Conservation (phyloP, 106 monocot species). For the Dactylorhiza incarnata region DNA sequence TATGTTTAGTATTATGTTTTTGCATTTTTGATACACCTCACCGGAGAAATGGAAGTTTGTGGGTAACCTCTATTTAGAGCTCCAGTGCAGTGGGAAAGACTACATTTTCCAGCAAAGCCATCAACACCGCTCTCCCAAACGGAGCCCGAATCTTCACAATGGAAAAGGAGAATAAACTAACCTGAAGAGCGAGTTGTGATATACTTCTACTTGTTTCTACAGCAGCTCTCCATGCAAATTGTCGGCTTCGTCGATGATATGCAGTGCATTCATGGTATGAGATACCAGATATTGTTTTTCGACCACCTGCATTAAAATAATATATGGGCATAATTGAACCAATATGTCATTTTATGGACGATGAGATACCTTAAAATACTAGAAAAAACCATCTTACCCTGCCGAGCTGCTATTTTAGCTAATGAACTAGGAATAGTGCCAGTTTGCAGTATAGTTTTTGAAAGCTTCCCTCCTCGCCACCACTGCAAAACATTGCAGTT, state of each 20-base stretch:
- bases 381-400: constrained; percentile 30
- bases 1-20: too few species aligned
- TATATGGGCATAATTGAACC: neutral
- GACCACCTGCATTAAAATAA: constrained; percentile 48
- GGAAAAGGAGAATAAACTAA: constrained; percentile 11
- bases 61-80: too few species aligned
- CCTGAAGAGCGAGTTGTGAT: constrained; percentile 88
- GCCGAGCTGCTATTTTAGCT: constrained; percentile 59
- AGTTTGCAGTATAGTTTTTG: constrained; percentile 42
- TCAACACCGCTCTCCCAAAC: too few species aligned
- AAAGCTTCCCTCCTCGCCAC: constrained; percentile 63
- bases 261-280: constrained; percentile 47
- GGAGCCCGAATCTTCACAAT: too few species aligned
- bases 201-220: constrained; percentile 59
- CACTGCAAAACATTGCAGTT: constrained; percentile 37
- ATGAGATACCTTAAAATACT: constrained; percentile 1
- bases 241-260: constrained; percentile 47
- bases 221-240: constrained; percentile 70
- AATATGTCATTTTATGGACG: neutral
- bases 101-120: too few species aligned
- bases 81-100: too few species aligned
- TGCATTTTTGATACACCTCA: too few species aligned
- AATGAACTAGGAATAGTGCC: constrained; percentile 29
- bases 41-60: too few species aligned
- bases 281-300: constrained; percentile 38